These are phyloP conservation scores for Ramaria sp. DNA, from an alignment of 768 basidiomycete genomes.

Conservation along the genomic window DNA sequence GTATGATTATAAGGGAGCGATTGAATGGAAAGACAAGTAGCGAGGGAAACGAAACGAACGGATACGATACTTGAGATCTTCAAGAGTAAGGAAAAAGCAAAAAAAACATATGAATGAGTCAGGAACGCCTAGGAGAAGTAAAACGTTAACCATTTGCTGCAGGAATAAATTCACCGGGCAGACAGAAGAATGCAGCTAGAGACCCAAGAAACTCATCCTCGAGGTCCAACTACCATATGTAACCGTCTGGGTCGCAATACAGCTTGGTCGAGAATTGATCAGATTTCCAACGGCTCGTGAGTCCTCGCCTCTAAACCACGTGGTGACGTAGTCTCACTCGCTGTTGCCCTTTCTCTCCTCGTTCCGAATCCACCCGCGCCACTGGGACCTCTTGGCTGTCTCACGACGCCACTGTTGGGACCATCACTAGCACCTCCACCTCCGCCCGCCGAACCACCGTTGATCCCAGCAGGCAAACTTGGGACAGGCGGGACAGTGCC, in stretches of 20 bases:
- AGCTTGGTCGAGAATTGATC: conserved; percentile 11
- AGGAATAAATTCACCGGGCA: not conserved
- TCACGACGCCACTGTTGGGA: conserved; percentile 44
- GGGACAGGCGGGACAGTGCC: conserved; percentile 64
- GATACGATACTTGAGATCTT: not conserved
- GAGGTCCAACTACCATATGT: not conserved
- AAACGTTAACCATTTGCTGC: not conserved
- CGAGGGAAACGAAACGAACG: not conserved
- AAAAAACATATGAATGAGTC: not conserved
- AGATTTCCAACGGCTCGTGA: conserved; percentile 82
- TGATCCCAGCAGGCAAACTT: conserved; percentile 50
- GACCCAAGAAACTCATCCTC: not conserved
- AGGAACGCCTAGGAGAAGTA: not conserved
- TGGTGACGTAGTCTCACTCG: conserved; percentile 41
- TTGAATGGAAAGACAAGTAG: not conserved
- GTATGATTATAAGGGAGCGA: conserved; percentile 5
- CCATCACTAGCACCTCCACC: conserved; percentile 24
- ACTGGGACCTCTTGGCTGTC: conserved; percentile 81
- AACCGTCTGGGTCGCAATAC: not conserved
- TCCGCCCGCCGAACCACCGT: conserved; percentile 35
- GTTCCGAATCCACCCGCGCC: conserved; percentile 56
- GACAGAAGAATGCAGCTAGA: not conserved
- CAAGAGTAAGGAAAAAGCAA: not conserved
- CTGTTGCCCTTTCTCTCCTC: conserved; percentile 31
- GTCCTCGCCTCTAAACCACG: conserved; percentile 76